Percentiles rank a stretch among this genome's conserved stretches.
phyloP scores from a whole-genome alignment of 176 grass and related monocot genomes.

The Sorghum bicolor region DNA sequence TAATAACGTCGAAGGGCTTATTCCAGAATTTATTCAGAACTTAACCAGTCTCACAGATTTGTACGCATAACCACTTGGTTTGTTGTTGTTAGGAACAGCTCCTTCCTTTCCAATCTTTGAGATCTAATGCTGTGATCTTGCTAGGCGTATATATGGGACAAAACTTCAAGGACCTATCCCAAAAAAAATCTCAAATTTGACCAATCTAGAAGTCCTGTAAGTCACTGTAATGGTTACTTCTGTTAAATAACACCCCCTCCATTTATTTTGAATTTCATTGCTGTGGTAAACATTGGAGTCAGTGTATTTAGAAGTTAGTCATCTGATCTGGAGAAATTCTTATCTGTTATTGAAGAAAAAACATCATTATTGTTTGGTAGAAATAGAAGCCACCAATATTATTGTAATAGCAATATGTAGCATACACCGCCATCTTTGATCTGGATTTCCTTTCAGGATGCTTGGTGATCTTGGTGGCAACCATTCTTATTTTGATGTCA shows the following conservation, averaged over 20 bases:
- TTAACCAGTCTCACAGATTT: conserved; percentile 48
- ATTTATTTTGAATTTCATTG: background rate
- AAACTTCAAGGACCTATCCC: conserved; percentile 59
- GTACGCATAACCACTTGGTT: conserved; percentile 27
- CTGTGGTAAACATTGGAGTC: background rate
- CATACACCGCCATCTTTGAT: background rate
- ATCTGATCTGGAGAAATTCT: background rate
- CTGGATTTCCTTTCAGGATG: conserved; percentile 23
- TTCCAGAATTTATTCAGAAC: conserved; percentile 46
- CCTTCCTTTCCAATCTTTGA: conserved; percentile 11
- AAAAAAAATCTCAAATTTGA: conserved; percentile 28
- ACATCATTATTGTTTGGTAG: background rate
- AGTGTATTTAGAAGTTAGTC: background rate
- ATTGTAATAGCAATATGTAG: conserved; percentile 3
- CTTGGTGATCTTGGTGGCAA: conserved; percentile 46
- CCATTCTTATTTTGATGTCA: conserved; percentile 27
- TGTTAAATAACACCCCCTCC: background rate
- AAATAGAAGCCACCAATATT: background rate
- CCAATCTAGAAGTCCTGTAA: conserved; percentile 58
- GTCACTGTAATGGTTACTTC: background rate
- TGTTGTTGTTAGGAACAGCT: background rate
- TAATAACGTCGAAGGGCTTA: conserved; percentile 38
- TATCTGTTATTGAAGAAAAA: background rate
- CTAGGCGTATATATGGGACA: conserved; percentile 55
- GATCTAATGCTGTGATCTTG: conserved; percentile 12